Evolutionary conservation across 257 asterid genomes (phyloP).

Genomic region (Forsythia viridissima): DNA sequence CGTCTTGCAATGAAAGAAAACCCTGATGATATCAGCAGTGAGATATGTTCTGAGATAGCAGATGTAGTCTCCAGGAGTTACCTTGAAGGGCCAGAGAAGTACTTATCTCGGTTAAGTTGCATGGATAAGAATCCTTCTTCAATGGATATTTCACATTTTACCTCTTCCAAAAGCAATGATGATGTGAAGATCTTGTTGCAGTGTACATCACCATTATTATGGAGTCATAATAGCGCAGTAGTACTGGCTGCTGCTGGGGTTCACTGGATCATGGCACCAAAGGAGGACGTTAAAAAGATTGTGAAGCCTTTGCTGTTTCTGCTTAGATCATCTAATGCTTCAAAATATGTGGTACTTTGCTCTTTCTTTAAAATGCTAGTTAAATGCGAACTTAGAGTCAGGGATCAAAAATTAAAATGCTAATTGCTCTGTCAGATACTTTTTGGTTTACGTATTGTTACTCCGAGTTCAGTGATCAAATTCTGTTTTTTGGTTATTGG

Average conservation of each 20-base stretch:
- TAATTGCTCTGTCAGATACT: slow-evolving; percentile 15
- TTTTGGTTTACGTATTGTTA: not conserved
- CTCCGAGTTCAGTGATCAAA: not conserved
- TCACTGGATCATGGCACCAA: slow-evolving; percentile 98
- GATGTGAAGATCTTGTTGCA: slow-evolving; percentile 78
- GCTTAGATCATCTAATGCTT: slow-evolving; percentile 81
- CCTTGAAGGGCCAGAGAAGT: slow-evolving; percentile 94
- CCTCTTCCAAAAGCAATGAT: slow-evolving; percentile 78
- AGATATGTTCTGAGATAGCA: slow-evolving; percentile 56
- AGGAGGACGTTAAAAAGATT: slow-evolving; percentile 66
- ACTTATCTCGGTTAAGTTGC: slow-evolving; percentile 59
- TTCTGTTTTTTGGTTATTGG: slow-evolving; percentile 6
- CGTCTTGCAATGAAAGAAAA: slow-evolving; percentile 34
- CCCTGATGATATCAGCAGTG: slow-evolving; percentile 32
- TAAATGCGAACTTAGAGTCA: not conserved
- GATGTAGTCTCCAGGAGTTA: slow-evolving; percentile 74
- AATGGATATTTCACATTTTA: slow-evolving; percentile 48
- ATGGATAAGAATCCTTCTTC: slow-evolving; percentile 46
- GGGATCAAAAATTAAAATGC: slow-evolving; percentile 2
- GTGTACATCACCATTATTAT: slow-evolving; percentile 85
- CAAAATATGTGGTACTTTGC: slow-evolving; percentile 85
- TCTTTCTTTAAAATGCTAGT: slow-evolving; percentile 16
- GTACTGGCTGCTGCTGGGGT: slow-evolving; percentile 99
- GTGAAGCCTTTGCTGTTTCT: slow-evolving; percentile 91
- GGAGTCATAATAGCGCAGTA: slow-evolving; percentile 93